Evolutionary conservation across 805 yeast species (phyloP), one percentile per base, ranked within the genome.

Genomic region (Wickerhamiella shivajii): DNA sequence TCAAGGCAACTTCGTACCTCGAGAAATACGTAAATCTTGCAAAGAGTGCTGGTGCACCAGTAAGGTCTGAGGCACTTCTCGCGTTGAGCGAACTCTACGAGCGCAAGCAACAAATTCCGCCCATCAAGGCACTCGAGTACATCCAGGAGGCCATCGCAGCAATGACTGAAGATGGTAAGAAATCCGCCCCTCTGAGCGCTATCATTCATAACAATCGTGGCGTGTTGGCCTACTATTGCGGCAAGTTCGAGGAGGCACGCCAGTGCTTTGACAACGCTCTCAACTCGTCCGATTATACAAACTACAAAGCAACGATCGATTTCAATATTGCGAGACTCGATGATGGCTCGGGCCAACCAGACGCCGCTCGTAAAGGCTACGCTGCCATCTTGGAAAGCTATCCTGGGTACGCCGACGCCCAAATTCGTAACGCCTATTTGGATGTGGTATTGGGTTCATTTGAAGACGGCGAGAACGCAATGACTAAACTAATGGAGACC

Each of bases 311-410:
- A 26, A 67, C 77, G n/a, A 45, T 71, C 41, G 56, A 59, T 3
- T 90, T 67, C 59, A 90, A 90, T 50, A 58, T 74, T 46, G 94
- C 94, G 0, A 69, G 99, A 51, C 59, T 77, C 2, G 55, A 61
- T 13, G 93, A 81, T 49, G 57, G 56, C 22, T 39, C 53, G 32
- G 57, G 61, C 6, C 57, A 62, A 17, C 39, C 50, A 5, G 55
- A 49, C 5, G 48, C 39, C 40, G 76, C 47, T 33, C 57, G 34
- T 36, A 50, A 40, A 15, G 49, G 60, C 19, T 90, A 90, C 55
- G 55, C 67, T 18, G 53, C 59, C 1, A 64, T 81, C n/a, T 55
- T 79, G 22, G 55, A 59, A 2, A 57, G 59, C 23, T 67, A 73
- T 43, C 93, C 95, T 19, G 61, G 66, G 18, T 81, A 84, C 49